Base-by-base conservation (phyloP, 2,329 filamentous ascomycete genomes). In the Colletotrichum sp. region DNA sequence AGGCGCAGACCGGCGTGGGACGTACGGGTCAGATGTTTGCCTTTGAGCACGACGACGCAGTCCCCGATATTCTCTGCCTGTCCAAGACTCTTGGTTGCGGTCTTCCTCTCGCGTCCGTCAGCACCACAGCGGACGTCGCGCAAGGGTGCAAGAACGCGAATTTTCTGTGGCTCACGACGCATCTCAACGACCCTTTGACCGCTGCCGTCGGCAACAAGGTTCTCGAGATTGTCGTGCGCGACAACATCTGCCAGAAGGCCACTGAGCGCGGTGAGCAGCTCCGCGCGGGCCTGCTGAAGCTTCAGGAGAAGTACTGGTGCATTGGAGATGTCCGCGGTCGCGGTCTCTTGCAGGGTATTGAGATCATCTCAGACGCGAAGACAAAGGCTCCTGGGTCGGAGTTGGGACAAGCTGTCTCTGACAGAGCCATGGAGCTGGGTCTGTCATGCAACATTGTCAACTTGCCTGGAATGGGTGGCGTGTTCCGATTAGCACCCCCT, bases 1-100 rank as follows among this genome's bases (percentile, higher is more conserved):
- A 92, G 79, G 90, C 91, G 0, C 91, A 92, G 81, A 92, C 91
- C 0, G 90, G 89, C 0, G 84, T 92, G 4, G 90, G 90, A 0
- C 85, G 91, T 1, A 88, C 86, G 0, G 91, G 91, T 0, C 82
- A 88, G 2, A 90, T 93, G 85, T 92, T 93, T 67, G 92, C 90
- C 0, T 90, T 92, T 65, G 83, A 91, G 74, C 84, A 90, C 69
- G 85, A 89, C 69, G 87, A 63, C 32, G 79, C 87, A 28, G 81
- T 90, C 44, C 83, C 88, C 22, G 82, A 92, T 78, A 90, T 92
- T 44, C 82, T 91, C 10, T 85, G 85, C 1, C 80, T 91, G 6
- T 87, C 86, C 60, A 92, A 92, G 81, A 91, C 90, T 0, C 84
- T 92, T 0, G 90, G 90, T 0, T 89, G 87, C 75, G 88, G 89